Evolutionary conservation across 1,139 yeast species (phyloP), one percentile per base, ranked within the genome.

Genomic region (Saccharomycopsis crataegensis): DNA sequence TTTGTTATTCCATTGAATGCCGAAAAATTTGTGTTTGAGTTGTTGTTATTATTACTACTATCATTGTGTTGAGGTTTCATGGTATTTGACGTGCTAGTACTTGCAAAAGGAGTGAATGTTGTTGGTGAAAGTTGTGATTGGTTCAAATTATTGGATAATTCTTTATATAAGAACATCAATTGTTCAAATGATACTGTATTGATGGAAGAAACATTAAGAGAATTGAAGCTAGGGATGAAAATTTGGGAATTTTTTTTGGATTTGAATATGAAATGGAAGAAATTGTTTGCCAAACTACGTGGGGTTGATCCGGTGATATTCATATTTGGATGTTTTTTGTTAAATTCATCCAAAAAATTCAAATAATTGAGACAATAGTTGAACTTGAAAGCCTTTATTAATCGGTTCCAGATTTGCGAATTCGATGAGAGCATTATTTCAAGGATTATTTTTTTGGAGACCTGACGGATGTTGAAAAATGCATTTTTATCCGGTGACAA

Each of bases 401-500:
- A 45, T 33, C 45, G 48, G 12, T 37, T 42, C 46, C 50, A 46
- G 6, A 54, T 50, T 14, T 32, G 11, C 17, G 44, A 44, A 9
- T 52, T 45, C 6, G 44, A 42, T 8, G 52, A 34, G 32, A 54
- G 46, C 11, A 54, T 48, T 11, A 53, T 51, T 12, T 74, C 74
- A 32, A 67, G 65, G 28, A 84, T 67, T 14, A 91, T 76, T 45
- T 71, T 72, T 44, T 74, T 72, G 1, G 88, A 80, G 1, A 82
- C 73, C 43, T 75, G 74, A 59, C 86, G 81, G 75, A 93, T 77
- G 55, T 82, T 83, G 65, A 79, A 88, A 64, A 93, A 93, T 1
- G 90, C 76, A 62, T 86, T 87, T 64, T 86, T 87, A 66, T 83
- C 90, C 1, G 96, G 91, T 60, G 94, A 83, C 9, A 93, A 76